Base-by-base conservation (phyloP, 805 yeast genomes). In the Yarrowia sp. region DNA sequence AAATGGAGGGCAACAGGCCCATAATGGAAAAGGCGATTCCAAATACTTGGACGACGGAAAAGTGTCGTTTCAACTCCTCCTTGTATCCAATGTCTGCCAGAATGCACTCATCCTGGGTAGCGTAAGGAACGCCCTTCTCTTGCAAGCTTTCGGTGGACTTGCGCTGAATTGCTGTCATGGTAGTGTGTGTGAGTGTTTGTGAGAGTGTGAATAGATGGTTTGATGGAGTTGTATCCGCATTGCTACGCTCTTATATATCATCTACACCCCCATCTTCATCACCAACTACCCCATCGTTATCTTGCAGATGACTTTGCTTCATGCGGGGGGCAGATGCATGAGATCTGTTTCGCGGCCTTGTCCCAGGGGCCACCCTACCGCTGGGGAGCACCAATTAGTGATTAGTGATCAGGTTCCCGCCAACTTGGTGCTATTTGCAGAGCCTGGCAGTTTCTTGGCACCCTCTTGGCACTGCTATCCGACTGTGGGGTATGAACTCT, bases 21-120 rank as follows among this genome's bases (percentile, higher is more conserved):
- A 88, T 87, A 71, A 88, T 86, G 19, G 86, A 81, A 71, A 85
- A 87, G 3, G 90, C 88, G 65, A 87, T 83, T 65, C 89, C 90
- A 71, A 87, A 87, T 22, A 86, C 85, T 72, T 85, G 88, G 46
- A 84, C 66, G 1, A 87, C 82, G 2, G 86, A 78, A 70, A 85
- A 87, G 40, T 80, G 80, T 73, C 92, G 81, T 51, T 79, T 79
- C 59, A 87, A 76, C 70, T 88, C 92, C 71, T 86, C 88, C 71
- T 85, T 85, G 73, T 88, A 87, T 9, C 92, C 92, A 64, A 88
- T 82, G 67, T 84, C 84, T 66, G 70, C 71, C 56, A 76, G 71
- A 36, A 74, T 65, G 38, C 67, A 69, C 52, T 74, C 76, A 59
- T 75, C 78, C 32, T 70, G 67, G 21, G 64, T 49, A 10, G 63